Conservation (phyloP, 1,139 yeast species). For the Protomyces macrosporus region DNA sequence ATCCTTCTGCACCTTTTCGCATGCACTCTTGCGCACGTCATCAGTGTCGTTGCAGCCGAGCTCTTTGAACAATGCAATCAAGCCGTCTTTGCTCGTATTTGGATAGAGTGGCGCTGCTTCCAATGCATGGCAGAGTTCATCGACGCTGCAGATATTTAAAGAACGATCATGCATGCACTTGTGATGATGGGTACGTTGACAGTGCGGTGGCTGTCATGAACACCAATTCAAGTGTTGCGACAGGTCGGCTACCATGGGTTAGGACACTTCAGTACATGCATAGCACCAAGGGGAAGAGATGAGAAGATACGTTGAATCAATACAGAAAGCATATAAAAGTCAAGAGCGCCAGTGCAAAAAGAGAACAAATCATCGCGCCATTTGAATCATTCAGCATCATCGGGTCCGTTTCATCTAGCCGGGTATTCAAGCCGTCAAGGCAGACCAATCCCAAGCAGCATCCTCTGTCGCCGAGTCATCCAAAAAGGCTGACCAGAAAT, state of each 20-base stretch:
- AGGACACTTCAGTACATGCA: background rate
- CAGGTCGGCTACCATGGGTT: too few species aligned
- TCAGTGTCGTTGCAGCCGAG: background rate
- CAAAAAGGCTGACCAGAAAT: background rate
- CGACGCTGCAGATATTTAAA: background rate
- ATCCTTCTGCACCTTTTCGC: background rate
- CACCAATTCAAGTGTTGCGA: too few species aligned
- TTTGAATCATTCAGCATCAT: background rate
- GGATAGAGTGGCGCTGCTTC: background rate
- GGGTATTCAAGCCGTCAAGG: background rate
- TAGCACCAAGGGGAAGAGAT: background rate
- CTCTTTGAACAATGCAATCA: background rate
- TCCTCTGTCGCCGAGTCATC: background rate
- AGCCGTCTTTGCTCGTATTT: background rate
- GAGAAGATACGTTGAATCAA: too few species aligned
- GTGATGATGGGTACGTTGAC: background rate
- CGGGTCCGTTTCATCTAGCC: background rate
- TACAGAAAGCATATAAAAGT: too few species aligned
- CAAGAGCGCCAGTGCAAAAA: background rate
- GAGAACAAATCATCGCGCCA: too few species aligned
- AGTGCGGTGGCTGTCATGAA: background rate
- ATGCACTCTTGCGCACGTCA: background rate
- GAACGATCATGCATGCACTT: background rate
- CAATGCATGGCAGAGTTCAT: background rate
- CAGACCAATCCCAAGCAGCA: background rate